Evolutionary conservation across 495 filamentous ascomycete species (phyloP).

Genomic region (Apiosordaria backusii): DNA sequence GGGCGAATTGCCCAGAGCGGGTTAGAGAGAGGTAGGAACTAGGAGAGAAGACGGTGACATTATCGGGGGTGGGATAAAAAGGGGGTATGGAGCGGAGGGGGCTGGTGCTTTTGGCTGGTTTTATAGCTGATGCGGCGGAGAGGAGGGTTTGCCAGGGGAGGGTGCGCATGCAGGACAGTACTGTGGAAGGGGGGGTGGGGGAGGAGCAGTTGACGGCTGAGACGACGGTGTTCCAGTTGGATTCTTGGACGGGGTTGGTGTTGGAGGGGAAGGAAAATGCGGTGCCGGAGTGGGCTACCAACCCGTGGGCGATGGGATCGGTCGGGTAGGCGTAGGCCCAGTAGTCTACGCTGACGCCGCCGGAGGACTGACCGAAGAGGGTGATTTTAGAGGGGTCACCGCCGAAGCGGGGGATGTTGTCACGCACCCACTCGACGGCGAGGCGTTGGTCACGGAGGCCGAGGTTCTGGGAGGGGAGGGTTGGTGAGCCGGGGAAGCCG

Average conservation of each 20-base stretch:
- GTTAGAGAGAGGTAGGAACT: slow-evolving; percentile 32
- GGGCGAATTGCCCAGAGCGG: slow-evolving; percentile 5
- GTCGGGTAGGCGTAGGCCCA: slow-evolving; percentile 48
- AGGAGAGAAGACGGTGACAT: slow-evolving; percentile 35
- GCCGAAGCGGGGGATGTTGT: slow-evolving; percentile 59
- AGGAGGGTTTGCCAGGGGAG: slow-evolving; percentile 32
- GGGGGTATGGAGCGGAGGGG: slow-evolving; percentile 30
- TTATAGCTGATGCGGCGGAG: slow-evolving; percentile 24
- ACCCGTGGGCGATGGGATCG: slow-evolving; percentile 45
- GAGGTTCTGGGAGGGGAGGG: slow-evolving; percentile 47
- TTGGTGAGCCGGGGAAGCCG: slow-evolving; percentile 49
- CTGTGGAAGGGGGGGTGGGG: slow-evolving; percentile 28
- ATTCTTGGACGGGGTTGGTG: slow-evolving; percentile 26
- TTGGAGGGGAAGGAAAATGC: slow-evolving; percentile 42
- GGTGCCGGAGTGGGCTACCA: slow-evolving; percentile 54
- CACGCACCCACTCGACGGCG: slow-evolving; percentile 56
- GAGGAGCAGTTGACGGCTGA: slow-evolving; percentile 38
- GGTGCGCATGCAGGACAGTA: slow-evolving; percentile 45
- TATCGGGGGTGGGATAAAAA: slow-evolving; percentile 18
- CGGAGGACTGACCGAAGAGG: slow-evolving; percentile 55
- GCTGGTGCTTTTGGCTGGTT: slow-evolving; percentile 31
- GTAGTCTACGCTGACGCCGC: slow-evolving; percentile 49
- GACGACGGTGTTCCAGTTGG: slow-evolving; percentile 39
- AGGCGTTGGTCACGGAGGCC: slow-evolving; percentile 63
- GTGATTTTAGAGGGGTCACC: slow-evolving; percentile 53